phyloP scores from a whole-genome alignment of 352 stramenopile species.

The Phytophthora fragariae region DNA sequence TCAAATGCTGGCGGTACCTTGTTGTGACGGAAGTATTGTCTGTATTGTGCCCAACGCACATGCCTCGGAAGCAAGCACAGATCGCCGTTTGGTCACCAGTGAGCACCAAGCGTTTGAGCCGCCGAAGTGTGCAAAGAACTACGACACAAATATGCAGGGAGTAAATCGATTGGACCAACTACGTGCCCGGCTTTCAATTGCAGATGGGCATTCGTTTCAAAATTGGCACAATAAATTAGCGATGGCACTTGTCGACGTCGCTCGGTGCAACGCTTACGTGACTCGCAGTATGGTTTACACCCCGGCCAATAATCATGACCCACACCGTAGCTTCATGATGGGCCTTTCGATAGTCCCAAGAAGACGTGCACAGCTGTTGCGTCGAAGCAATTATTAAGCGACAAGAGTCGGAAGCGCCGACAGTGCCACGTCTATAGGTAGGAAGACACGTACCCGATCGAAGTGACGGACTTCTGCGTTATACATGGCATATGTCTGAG shows the following conservation, averaged over 20 bases:
- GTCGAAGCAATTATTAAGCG: constrained; percentile 4
- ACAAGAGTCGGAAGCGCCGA: neutral
- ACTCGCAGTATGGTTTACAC: constrained; percentile 16
- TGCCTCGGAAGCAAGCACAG: constrained; percentile 15
- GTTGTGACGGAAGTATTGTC: constrained; percentile 36
- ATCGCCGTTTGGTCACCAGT: neutral
- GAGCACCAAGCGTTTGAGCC: constrained; percentile 21
- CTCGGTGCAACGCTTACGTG: constrained; percentile 32
- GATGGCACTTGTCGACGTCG: constrained; percentile 37
- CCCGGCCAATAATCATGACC: neutral
- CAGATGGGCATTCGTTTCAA: constrained; percentile 40
- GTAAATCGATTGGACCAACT: constrained; percentile 29
- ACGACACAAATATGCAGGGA: constrained; percentile 45
- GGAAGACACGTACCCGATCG: constrained; percentile 1
- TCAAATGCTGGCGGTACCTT: constrained; percentile 33
- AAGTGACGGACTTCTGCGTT: constrained; percentile 8
- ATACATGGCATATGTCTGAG: constrained; percentile 8
- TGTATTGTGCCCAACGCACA: constrained; percentile 38
- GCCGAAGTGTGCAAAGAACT: constrained; percentile 30
- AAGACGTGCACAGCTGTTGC: constrained; percentile 7
- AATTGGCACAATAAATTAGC: constrained; percentile 47
- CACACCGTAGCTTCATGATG: constrained; percentile 9
- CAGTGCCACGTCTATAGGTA: constrained; percentile 6
- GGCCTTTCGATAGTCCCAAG: neutral
- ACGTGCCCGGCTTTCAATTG: constrained; percentile 34